These are phyloP conservation scores for Tubosaeta sp. DNA, from an alignment of 768 basidiomycete species.

Conservation along the genomic window DNA sequence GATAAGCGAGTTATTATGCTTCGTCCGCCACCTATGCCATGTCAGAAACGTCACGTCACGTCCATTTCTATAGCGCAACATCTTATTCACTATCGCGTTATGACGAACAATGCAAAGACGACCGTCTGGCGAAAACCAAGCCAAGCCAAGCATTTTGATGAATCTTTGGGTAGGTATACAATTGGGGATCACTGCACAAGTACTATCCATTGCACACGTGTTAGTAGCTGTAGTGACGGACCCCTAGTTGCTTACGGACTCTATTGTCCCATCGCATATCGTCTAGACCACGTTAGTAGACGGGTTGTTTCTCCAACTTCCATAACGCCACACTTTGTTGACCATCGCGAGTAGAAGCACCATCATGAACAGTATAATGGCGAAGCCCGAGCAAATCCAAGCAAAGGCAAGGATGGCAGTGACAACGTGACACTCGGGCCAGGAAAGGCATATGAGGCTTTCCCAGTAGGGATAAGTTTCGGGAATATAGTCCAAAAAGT, in stretches of 20 bases:
- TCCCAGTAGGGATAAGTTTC: not conserved
- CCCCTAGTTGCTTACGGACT: too few species aligned
- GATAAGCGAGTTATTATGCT: too few species aligned
- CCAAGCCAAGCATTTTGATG: not conserved
- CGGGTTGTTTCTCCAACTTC: not conserved
- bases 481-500: too few species aligned
- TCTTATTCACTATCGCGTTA: not conserved
- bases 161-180: too few species aligned
- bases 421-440: not conserved
- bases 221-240: too few species aligned
- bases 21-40: not conserved
- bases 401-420: not conserved
- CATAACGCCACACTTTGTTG: not conserved
- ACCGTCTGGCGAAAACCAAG: not conserved
- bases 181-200: too few species aligned
- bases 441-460: not conserved
- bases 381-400: not conserved
- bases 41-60: not conserved
- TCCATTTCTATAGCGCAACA: not conserved
- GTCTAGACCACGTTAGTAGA: not conserved
- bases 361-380: not conserved
- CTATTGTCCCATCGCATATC: too few species aligned
- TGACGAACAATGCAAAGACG: not conserved
- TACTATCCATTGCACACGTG: too few species aligned
- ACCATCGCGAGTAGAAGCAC: not conserved